Evolutionary conservation across 148 eudicot species (phyloP).

Genomic region (Salicornia ramosissima): DNA sequence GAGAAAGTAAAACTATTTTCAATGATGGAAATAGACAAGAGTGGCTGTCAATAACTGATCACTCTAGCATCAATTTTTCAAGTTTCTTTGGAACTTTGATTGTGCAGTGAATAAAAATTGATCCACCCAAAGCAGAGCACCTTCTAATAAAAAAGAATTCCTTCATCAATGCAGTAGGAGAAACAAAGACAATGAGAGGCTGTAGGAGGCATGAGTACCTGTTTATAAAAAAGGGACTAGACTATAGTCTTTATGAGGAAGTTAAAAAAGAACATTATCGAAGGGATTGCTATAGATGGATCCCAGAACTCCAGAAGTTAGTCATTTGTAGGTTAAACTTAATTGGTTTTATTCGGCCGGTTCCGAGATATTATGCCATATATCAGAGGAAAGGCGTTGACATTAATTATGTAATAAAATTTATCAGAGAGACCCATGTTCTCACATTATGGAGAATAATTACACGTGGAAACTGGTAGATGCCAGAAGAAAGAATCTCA

Average conservation of each 20-base stretch:
- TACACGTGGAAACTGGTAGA: neutral
- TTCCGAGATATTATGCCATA: neutral
- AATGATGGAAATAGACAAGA: neutral
- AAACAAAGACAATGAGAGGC: neutral
- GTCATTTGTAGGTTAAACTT: neutral
- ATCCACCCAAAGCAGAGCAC: neutral
- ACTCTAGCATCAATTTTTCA: neutral
- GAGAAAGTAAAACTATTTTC: neutral
- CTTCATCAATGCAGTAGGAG: neutral
- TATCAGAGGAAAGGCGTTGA: neutral
- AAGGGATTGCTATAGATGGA: neutral
- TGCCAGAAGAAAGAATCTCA: constrained; percentile 15
- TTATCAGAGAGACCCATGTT: neutral
- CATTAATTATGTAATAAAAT: neutral
- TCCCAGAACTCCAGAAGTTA: neutral
- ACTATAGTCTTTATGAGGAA: too few species aligned
- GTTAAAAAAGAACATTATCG: neutral
- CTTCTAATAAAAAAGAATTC: neutral
- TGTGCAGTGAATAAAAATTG: neutral
- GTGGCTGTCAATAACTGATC: neutral
- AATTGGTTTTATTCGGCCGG: neutral
- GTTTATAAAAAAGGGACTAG: neutral
- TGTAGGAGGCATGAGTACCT: neutral
- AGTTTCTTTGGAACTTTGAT: neutral
- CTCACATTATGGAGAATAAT: neutral